Conservation (phyloP, 805 yeast species). For the Kodamaea jinghongensis region DNA sequence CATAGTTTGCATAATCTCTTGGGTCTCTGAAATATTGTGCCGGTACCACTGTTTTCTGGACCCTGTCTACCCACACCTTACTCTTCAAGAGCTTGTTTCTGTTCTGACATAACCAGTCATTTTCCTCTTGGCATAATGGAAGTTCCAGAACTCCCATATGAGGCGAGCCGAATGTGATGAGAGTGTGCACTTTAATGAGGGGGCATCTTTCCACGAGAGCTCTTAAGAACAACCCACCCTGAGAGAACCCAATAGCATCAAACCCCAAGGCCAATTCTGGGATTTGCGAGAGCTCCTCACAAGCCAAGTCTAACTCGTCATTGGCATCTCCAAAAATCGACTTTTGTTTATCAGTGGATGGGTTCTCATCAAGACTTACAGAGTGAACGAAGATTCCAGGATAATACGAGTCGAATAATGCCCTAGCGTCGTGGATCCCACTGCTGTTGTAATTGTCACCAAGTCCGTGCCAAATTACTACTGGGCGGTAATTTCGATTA, state of each 20-base stretch:
- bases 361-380: conserved; percentile 48
- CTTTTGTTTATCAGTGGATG: conserved; percentile 49
- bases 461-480: conserved; percentile 83
- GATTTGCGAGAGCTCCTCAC: conserved; percentile 48
- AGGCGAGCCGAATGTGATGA: conserved; percentile 79
- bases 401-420: conserved; percentile 38
- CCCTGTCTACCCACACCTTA: conserved; percentile 57
- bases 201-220: conserved; percentile 62
- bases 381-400: conserved; percentile 57
- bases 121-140: conserved; percentile 50
- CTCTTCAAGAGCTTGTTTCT: conserved; percentile 53
- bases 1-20: conserved; percentile 48
- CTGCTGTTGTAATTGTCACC: conserved; percentile 71
- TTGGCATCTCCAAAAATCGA: conserved; percentile 61
- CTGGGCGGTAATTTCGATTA: conserved; percentile 32
- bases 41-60: conserved; percentile 59
- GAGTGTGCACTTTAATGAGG: conserved; percentile 36
- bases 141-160: conserved; percentile 73
- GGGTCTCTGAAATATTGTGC: conserved; percentile 79
- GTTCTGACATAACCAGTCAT: conserved; percentile 58
- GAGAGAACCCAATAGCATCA: conserved; percentile 77
- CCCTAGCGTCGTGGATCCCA: conserved; percentile 49
- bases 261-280: conserved; percentile 54
- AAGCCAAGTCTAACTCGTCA: conserved; percentile 52
- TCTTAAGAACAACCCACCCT: conserved; percentile 79